Evolutionary conservation across 148 eudicot genomes (phyloP), one percentile per base, ranked within the genome.

Genomic region (Drosera capensis): DNA sequence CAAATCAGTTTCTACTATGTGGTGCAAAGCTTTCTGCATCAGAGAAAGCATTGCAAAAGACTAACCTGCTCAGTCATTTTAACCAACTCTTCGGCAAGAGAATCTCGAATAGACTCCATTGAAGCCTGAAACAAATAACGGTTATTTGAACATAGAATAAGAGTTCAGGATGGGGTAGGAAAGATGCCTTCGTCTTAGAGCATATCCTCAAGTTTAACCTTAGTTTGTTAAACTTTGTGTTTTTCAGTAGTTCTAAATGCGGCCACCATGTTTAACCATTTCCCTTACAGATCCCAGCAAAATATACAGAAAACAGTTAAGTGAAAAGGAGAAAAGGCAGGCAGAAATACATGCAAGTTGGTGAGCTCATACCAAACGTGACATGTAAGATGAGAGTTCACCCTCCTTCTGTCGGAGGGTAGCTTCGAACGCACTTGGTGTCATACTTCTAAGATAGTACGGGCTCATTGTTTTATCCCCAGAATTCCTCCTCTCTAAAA

Each of bases 21-120:
- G 25, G 7, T 45, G 18, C 26, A 40, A 51, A 23, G 38, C 29
- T 17, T 45, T 31, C 34, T 20, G 44, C 2, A 64, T 3, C 21
- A 29, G 30, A 35, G 23, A 48, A 36, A 15, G 31, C 37, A 56
- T 16, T 30, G 9, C 11, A 17, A 29, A 43, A 51, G 63, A 43
- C 59, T 63, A 44, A 78, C 97, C 77, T 80, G 79, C 55, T 74
- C 97, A 8, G 94, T 88, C 95, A 88, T 72, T 65, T 80, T 80
- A 49, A 88, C 97, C 55, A 88, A 71, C 65, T 88, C 97, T 56
- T 88, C 97, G 24, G 97, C 84, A 67, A 88, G 97, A 47, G 97
- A 84, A 65, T 80, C 87, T 35, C 97, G 81, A 52, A 88, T 88
- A 18, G 94, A 71, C 63, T 84, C 97, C 92, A 88, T 44, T 36